Percentiles rank a stretch among this genome's conserved stretches.
phyloP scores from a whole-genome alignment of 306 rosid species.

The Corylus heterophylla region DNA sequence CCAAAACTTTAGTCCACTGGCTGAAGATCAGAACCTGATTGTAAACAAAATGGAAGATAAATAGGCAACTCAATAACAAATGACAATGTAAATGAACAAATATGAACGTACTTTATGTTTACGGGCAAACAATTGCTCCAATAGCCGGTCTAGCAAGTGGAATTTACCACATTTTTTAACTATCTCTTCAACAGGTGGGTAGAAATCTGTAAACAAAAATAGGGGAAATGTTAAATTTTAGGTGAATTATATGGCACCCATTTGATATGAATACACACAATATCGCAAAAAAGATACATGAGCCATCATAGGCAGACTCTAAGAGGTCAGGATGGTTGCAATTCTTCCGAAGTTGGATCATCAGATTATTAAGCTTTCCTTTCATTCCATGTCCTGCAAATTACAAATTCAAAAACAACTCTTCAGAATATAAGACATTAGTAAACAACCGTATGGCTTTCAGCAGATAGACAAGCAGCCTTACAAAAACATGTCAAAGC shows the following conservation, averaged over 20 bases:
- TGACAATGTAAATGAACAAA: constrained; percentile 9
- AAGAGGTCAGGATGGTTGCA: constrained; percentile 96
- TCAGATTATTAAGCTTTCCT: constrained; percentile 54
- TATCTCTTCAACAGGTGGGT: constrained; percentile 81
- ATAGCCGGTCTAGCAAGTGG: constrained; percentile 70
- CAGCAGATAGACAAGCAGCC: constrained; percentile 1
- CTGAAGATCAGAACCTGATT: constrained; percentile 85
- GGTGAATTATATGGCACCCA: constrained; percentile 15
- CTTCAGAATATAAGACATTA: background rate
- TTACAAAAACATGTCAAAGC: background rate
- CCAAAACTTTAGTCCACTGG: constrained; percentile 86
- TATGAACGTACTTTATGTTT: constrained; percentile 69
- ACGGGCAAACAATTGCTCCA: constrained; percentile 56
- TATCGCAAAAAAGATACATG: constrained; percentile 40
- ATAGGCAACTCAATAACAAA: constrained; percentile 25
- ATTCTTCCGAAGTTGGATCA: constrained; percentile 88
- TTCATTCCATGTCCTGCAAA: constrained; percentile 46
- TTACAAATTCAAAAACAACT: background rate
- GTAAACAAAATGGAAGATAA: constrained; percentile 29
- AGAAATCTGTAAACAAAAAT: constrained; percentile 39
- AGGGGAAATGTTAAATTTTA: constrained; percentile 21
- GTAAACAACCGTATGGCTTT: background rate
- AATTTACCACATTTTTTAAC: constrained; percentile 91
- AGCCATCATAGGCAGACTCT: constrained; percentile 57
- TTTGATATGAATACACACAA: constrained; percentile 20